Evolutionary conservation across 805 yeast species (phyloP).

Genomic region (Zygotorulaspora danielsina): DNA sequence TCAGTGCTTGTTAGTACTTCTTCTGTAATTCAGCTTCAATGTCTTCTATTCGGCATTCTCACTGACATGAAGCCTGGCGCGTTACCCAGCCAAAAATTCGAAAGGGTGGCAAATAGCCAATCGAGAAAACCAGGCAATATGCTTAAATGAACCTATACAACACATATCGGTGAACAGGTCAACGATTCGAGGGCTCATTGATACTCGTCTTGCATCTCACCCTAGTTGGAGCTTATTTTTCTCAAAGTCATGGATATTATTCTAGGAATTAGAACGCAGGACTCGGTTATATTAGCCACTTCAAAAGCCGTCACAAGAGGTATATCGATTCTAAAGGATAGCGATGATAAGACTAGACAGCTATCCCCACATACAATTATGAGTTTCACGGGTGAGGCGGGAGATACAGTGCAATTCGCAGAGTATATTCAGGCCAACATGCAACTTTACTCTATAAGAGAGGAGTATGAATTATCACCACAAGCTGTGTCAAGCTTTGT

Average conservation of each 20-base stretch:
- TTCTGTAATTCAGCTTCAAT: too few relatives aligned
- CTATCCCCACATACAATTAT: constrained; percentile 73
- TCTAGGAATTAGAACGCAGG: constrained; percentile 77
- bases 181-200: too few relatives aligned
- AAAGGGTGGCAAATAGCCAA: constrained; percentile 8
- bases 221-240: too few relatives aligned
- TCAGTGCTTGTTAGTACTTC: too few relatives aligned
- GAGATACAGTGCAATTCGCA: constrained; percentile 93
- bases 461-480: constrained; percentile 75
- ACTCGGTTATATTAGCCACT: constrained; percentile 84
- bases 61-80: neutral
- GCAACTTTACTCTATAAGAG: constrained; percentile 82
- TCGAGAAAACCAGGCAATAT: constrained; percentile 3
- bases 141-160: too few relatives aligned
- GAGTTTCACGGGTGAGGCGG: constrained; percentile 94
- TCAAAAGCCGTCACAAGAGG: constrained; percentile 93
- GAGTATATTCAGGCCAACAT: constrained; percentile 91
- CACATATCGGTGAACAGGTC: too few relatives aligned
- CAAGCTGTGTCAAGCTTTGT: constrained; percentile 84
- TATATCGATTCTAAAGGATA: constrained; percentile 69
- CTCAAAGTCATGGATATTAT: constrained; percentile 98
- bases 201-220: too few relatives aligned
- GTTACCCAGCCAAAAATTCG: constrained; percentile 6
- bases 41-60: too few relatives aligned
- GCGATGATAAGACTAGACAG: constrained; percentile 74